Evolutionary conservation across 208 protist genomes (phyloP).

Genomic region (Wallacemonas sp.): DNA sequence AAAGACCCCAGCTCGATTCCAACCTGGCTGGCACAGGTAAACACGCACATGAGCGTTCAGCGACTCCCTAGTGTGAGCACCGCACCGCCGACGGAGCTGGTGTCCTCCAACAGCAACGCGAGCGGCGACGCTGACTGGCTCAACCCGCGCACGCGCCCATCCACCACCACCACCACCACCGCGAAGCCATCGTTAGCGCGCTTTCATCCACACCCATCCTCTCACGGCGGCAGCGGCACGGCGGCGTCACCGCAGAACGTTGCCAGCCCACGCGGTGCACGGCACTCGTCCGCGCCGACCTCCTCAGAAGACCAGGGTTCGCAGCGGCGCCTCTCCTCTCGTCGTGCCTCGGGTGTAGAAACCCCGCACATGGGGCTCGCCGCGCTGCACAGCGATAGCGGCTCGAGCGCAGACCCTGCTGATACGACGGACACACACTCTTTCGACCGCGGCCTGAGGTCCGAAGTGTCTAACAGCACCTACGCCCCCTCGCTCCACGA

Average conservation of each 20-base stretch:
- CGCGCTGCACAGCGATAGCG: slow-evolving; percentile 4
- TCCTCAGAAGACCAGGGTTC: too few relatives aligned
- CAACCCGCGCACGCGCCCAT: neutral
- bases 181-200: too few relatives aligned
- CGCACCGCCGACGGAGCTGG: neutral
- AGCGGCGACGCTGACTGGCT: slow-evolving; percentile 3
- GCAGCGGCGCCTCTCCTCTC: neutral
- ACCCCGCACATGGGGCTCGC: slow-evolving; percentile 6
- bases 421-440: neutral
- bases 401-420: neutral
- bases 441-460: neutral
- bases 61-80: neutral
- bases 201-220: too few relatives aligned
- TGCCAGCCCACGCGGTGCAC: neutral
- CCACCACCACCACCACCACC: neutral
- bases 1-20: neutral
- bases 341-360: neutral
- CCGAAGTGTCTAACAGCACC: neutral
- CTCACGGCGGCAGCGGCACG: too few relatives aligned
- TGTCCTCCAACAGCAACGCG: neutral
- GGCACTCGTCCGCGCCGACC: too few relatives aligned
- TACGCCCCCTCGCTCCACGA: neutral
- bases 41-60: slow-evolving; percentile 1
- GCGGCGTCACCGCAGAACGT: neutral
- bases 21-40: slow-evolving; percentile 4